A percentile compares a stretch with the other conserved stretches of the same genome.
phyloP scores from a whole-genome alignment of 202 grass and related monocot species.

The Panicum hallii region DNA sequence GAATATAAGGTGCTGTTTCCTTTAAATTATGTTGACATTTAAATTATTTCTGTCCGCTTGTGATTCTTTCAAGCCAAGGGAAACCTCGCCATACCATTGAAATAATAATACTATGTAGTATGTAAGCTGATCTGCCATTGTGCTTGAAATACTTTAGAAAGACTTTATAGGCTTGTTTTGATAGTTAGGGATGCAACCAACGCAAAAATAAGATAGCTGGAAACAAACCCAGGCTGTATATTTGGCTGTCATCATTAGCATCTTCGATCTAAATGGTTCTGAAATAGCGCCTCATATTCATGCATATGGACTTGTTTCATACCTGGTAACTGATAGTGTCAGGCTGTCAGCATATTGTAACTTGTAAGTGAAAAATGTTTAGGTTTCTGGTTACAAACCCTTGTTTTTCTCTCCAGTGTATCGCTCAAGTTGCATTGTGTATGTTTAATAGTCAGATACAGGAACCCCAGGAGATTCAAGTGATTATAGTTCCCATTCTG shows the following conservation, averaged over 20 bases:
- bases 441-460: constrained; percentile 20
- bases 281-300: not conserved
- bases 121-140: not conserved
- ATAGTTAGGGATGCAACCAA: not conserved
- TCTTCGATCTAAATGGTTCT: not conserved
- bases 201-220: not conserved
- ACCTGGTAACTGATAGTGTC: not conserved
- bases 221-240: not conserved
- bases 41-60: constrained; percentile 29
- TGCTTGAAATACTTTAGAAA: constrained; percentile 17
- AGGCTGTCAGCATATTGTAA: not conserved
- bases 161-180: not conserved
- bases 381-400: constrained; percentile 19
- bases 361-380: not conserved
- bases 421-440: not conserved
- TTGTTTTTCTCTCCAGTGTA: not conserved
- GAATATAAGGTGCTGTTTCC: constrained; percentile 82
- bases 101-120: not conserved
- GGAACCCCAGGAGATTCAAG: not conserved
- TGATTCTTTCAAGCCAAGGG: not conserved
- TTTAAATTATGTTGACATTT: constrained; percentile 40
- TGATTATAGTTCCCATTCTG: constrained; percentile 16
- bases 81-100: constrained; percentile 21
- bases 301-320: not conserved
- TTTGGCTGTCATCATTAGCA: too few relatives aligned